These are phyloP conservation scores for Mycoemilia scoparia DNA, from an alignment of 192 early-diverging fungal species.

Conservation along the genomic window DNA sequence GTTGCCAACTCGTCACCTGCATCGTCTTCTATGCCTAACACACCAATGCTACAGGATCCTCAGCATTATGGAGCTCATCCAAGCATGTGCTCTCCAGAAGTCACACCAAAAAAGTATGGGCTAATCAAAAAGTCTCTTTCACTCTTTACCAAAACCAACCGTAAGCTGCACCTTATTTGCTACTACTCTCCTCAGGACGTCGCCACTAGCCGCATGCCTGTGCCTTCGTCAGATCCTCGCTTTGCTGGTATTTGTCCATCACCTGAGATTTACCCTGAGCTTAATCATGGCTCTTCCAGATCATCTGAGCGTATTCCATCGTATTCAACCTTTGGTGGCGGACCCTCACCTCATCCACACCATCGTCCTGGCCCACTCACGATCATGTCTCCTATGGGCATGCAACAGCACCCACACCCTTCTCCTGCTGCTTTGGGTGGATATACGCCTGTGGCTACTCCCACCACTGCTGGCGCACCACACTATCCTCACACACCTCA, in stretches of 20 bases:
- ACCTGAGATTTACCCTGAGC: constrained; percentile 70
- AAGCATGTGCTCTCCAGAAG: constrained; percentile 23
- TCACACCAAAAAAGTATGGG: constrained; percentile 50
- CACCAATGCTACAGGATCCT: constrained; percentile 10
- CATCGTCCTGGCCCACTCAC: too few relatives aligned
- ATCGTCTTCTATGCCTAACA: constrained; percentile 4
- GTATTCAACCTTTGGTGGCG: too few relatives aligned
- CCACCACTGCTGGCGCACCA: too few relatives aligned
- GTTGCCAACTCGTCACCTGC: constrained; percentile 5
- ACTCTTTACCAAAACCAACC: constrained; percentile 59
- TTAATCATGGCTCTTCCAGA: constrained; percentile 10
- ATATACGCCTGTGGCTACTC: too few relatives aligned
- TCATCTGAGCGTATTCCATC: too few relatives aligned
- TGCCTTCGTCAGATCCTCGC: constrained; percentile 42
- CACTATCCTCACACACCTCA: too few relatives aligned
- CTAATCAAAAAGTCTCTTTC: constrained; percentile 76
- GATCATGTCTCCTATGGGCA: too few relatives aligned
- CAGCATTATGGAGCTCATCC: too few relatives aligned
- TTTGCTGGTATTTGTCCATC: constrained; percentile 46
- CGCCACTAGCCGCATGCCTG: constrained; percentile 36
- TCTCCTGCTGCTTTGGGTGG: too few relatives aligned
- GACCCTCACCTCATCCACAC: too few relatives aligned
- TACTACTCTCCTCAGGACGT: constrained; percentile 74
- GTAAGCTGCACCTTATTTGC: constrained; percentile 73
- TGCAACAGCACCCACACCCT: too few relatives aligned